Base-by-base conservation (phyloP, 1,284 basidiomycete genomes). In the Moesziomyces globuligerus region DNA sequence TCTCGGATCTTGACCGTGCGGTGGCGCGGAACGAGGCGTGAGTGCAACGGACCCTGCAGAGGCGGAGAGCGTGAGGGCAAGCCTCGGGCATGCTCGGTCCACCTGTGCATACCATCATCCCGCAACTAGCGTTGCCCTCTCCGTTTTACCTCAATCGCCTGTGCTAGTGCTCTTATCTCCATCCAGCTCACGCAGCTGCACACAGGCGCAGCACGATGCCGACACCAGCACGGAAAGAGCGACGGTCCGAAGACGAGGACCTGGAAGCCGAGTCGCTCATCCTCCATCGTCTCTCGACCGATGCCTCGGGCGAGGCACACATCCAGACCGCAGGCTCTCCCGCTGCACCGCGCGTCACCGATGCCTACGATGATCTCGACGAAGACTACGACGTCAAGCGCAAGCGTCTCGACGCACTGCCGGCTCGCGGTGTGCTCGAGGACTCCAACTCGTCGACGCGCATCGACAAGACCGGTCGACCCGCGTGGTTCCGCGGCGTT, bases 401-500 rank as follows among this genome's bases (percentile, higher is more conserved):
- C 18, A 25, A 55, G 7, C 50, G 48, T 1, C 36, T 54, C 24
- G 64, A 58, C n/a, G 64, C 71, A 56, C 59, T 64, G 0, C 62
- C 60, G 7, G 42, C 57, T 4, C 54, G 61, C 6, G 74, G 65
- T 18, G 48, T 58, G 43, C 44, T 64, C 7, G 61, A 67, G 48
- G 53, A 51, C n/a, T 74, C 71, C 18, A 70, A 70, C 28, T 29
- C 29, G 7, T 56, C 59, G 11, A 65, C 61, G 3, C 37, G 52
- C 15, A 60, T 75, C 47, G 75, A 79, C 57, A 79, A 75, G 51
- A 74, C 74, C 1, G 76, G 76, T 2, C 39, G 76, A 34, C 76
- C 76, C 10, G 68, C 67, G 13, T 79, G 76, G 76, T 62, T 79
- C 32, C 46, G 61, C 10, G 49, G 55, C 11, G 25, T 67, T 8